phyloP scores from a whole-genome alignment of 140 eudicot genomes.

The Flaveria floridana region DNA sequence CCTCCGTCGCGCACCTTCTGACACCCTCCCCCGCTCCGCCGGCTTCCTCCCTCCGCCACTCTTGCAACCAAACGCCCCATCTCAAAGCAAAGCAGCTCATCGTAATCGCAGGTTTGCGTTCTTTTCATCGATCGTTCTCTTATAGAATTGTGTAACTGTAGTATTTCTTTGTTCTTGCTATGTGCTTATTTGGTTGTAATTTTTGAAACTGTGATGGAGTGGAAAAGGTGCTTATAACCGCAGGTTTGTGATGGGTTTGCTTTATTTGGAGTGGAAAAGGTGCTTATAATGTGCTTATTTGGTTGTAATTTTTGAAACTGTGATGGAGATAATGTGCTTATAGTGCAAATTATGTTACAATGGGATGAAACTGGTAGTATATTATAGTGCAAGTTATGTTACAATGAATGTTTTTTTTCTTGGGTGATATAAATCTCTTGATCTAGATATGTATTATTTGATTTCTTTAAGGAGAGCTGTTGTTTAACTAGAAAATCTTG shows the following conservation, averaged over 20 bases:
- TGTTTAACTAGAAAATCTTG: neutral
- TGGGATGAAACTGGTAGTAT: no score
- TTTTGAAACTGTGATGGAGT: no score
- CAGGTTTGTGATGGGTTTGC: neutral
- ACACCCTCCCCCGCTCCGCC: no score
- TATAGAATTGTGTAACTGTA: neutral
- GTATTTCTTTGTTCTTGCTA: neutral
- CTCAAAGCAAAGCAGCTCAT: conserved; percentile 15
- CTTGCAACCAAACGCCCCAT: conserved; percentile 27
- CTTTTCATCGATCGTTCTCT: conserved; percentile 2
- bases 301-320: neutral
- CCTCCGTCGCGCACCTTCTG: no score
- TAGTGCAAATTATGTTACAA: no score
- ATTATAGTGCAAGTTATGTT: no score
- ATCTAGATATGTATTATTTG: neutral
- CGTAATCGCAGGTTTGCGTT: conserved; percentile 23
- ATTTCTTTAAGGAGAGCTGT: neutral
- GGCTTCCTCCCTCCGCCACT: neutral
- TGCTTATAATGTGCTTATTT: neutral
- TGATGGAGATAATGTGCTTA: neutral
- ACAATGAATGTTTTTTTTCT: neutral
- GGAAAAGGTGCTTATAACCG: no score
- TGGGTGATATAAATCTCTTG: neutral
- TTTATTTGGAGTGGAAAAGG: neutral
- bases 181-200: no score